Percentiles rank a stretch among this genome's conserved stretches.
phyloP scores from a whole-genome alignment of 306 rosid genomes.

The Gastrolobium bilobum region DNA sequence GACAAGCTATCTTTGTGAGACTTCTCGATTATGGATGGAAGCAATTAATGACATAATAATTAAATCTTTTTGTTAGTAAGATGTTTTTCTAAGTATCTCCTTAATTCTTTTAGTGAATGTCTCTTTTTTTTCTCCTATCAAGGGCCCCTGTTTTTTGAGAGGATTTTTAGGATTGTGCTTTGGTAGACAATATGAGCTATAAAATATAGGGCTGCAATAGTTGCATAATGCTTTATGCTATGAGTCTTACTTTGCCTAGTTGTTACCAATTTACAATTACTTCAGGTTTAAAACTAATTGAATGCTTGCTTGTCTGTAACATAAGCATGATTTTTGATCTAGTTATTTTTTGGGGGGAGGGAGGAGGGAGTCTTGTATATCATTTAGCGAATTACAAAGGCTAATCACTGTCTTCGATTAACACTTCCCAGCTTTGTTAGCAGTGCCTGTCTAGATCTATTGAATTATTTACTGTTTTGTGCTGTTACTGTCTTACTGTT shows the following conservation, averaged over 20 bases:
- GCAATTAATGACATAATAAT: background rate
- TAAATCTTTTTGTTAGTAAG: background rate
- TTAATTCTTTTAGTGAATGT: background rate
- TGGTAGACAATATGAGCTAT: constrained; percentile 6
- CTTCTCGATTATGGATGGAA: background rate
- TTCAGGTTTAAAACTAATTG: background rate
- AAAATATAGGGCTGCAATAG: background rate
- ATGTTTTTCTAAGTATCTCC: background rate
- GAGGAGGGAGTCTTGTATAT: background rate
- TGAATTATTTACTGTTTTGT: background rate
- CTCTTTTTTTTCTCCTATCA: background rate
- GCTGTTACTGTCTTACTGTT: background rate
- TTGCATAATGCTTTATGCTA: background rate
- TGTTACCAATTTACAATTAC: background rate
- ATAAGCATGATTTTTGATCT: constrained; percentile 4
- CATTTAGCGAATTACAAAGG: background rate
- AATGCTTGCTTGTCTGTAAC: constrained; percentile 17
- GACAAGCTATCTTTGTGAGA: background rate
- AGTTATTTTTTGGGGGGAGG: background rate
- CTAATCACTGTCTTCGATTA: background rate
- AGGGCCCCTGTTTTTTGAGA: background rate
- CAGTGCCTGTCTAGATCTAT: constrained; percentile 10
- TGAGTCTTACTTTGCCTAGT: constrained; percentile 2
- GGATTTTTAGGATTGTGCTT: background rate
- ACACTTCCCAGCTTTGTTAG: background rate